Evolutionary conservation across 768 basidiomycete genomes (phyloP).

Genomic region (Podaxis sp.): DNA sequence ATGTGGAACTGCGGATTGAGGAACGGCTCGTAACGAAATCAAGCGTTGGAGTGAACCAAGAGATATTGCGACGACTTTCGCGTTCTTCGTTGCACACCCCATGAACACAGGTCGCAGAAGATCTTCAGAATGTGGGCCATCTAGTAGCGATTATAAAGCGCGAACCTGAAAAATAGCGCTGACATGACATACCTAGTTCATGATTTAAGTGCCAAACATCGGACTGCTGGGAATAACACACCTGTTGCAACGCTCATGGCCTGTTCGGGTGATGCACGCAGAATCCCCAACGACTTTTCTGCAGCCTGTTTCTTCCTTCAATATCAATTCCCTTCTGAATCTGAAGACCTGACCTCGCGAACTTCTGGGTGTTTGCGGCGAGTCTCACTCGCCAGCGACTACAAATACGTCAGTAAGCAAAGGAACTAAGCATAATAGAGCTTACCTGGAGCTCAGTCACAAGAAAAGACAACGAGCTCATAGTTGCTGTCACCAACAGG

Average conservation of each 20-base stretch:
- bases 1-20: conserved; percentile 70
- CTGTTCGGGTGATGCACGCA: conserved; percentile 81
- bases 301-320: conserved; percentile 54
- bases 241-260: conserved; percentile 76
- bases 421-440: neutral
- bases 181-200: conserved; percentile 7
- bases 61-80: conserved; percentile 91
- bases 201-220: conserved; percentile 4
- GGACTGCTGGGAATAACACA: conserved; percentile 29
- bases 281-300: conserved; percentile 80
- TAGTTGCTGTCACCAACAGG: conserved; percentile 20
- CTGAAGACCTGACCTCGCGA: conserved; percentile 62
- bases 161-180: neutral
- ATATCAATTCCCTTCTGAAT: conserved; percentile 17
- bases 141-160: conserved; percentile 29
- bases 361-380: conserved; percentile 89
- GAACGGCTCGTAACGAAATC: conserved; percentile 83
- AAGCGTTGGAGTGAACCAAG: conserved; percentile 89
- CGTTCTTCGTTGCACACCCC: conserved; percentile 90
- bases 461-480: conserved; percentile 70
- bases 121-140: conserved; percentile 77
- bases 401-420: neutral
- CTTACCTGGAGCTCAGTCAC: conserved; percentile 67
- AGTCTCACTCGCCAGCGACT: conserved; percentile 89
- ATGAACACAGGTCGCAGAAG: conserved; percentile 87